phyloP scores from a whole-genome alignment of 805 yeast species.

The Kodamaea laetipori region DNA sequence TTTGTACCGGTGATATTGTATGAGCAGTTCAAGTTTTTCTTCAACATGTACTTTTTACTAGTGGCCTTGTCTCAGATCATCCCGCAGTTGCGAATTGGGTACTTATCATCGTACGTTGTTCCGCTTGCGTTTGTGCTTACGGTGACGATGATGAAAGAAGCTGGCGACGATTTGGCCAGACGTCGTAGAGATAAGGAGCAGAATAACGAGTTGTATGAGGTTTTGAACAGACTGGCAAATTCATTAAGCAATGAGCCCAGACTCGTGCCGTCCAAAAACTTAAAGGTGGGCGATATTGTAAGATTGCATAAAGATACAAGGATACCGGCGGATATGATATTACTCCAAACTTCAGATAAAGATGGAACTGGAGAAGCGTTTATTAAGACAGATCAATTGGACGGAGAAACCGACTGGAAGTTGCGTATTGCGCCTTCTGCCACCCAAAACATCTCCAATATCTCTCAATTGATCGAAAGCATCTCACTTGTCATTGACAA shows the following conservation, averaged over 20 bases:
- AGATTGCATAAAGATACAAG: conserved; percentile 77
- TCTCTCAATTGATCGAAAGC: conserved; percentile 54
- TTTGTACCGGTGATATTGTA: conserved; percentile 87
- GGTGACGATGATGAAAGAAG: conserved; percentile 95
- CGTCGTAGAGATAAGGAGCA: conserved; percentile 89
- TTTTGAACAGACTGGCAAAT: conserved; percentile 39
- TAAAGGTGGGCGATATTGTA: conserved; percentile 86
- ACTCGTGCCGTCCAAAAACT: conserved; percentile 52
- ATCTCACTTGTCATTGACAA: conserved; percentile 63
- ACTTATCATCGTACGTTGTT: conserved; percentile 86
- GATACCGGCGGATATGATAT: conserved; percentile 90
- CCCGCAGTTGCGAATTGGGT: conserved; percentile 90
- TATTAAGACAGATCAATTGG: conserved; percentile 94
- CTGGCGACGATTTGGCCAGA: conserved; percentile 89
- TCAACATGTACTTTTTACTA: conserved; percentile 84
- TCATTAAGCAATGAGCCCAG: conserved; percentile 27
- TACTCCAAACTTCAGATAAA: conserved; percentile 69
- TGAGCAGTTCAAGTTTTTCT: conserved; percentile 96
- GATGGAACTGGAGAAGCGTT: conserved; percentile 85
- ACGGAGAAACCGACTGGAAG: conserved; percentile 99
- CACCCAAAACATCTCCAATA: conserved; percentile 59
- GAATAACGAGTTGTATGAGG: conserved; percentile 79
- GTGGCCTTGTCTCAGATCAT: conserved; percentile 94
- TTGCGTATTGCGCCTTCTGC: conserved; percentile 73
- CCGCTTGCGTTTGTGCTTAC: conserved; percentile 91